Percentiles rank a stretch among this genome's conserved stretches.
Conservation (phyloP, 129 eudicot species). For the Escallonia rubra region DNA sequence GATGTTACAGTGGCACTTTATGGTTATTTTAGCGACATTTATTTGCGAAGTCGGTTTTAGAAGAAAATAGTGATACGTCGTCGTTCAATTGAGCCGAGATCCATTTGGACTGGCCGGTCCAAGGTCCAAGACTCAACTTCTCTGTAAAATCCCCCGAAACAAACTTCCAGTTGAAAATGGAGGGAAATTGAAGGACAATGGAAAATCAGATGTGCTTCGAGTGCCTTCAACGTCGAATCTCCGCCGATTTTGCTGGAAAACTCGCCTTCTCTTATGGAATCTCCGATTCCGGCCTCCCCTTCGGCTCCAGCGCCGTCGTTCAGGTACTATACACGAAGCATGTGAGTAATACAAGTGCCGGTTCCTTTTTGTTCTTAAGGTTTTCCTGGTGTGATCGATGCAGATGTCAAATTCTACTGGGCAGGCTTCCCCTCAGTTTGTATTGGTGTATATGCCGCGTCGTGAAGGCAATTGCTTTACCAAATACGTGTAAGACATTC, state of each 20-base stretch:
- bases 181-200: slow-evolving; percentile 10
- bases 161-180: slow-evolving; percentile 4
- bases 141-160: neutral
- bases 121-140: neutral
- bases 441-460: slow-evolving; percentile 40
- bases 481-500: slow-evolving; percentile 50
- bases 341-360: neutral
- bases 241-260: slow-evolving; percentile 53
- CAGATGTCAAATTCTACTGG: slow-evolving; percentile 44
- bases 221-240: slow-evolving; percentile 68
- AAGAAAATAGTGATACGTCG: too few species aligned
- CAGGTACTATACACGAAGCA: slow-evolving; percentile 33
- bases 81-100: too few species aligned
- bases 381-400: slow-evolving; percentile 8
- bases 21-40: too few species aligned
- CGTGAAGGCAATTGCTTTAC: slow-evolving; percentile 42
- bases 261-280: slow-evolving; percentile 47
- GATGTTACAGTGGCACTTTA: too few species aligned
- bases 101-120: too few species aligned
- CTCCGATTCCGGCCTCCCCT: slow-evolving; percentile 68
- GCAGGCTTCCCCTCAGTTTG: slow-evolving; percentile 44
- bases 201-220: slow-evolving; percentile 55
- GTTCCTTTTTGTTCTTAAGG: slow-evolving; percentile 4
- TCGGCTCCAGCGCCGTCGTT: slow-evolving; percentile 73
- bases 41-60: too few species aligned